Percentiles rank a stretch among this genome's conserved stretches.
phyloP scores from a whole-genome alignment of 495 filamentous ascomycete species.

The Podospora bellae-mahoneyi region DNA sequence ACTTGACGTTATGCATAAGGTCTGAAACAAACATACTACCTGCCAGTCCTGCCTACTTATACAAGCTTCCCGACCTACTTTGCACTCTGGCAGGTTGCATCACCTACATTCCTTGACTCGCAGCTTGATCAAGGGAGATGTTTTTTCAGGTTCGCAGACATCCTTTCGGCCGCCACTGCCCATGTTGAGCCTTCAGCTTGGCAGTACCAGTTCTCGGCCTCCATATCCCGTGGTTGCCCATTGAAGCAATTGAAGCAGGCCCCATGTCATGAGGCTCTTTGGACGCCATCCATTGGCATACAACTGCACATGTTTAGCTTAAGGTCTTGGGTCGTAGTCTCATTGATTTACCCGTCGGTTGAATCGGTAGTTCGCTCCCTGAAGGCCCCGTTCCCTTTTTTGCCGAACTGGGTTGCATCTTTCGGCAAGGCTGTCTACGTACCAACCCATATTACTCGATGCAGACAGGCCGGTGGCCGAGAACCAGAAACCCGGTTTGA shows the following conservation, averaged over 20 bases:
- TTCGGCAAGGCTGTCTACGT: background rate
- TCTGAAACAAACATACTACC: no score
- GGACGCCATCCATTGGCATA: background rate
- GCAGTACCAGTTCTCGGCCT: background rate
- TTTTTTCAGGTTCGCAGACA: background rate
- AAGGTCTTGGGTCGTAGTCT: background rate
- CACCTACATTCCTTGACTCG: no score
- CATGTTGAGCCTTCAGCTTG: background rate
- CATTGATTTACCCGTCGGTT: background rate
- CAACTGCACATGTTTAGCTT: background rate
- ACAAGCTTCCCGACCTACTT: no score
- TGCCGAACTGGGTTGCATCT: background rate
- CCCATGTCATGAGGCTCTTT: background rate
- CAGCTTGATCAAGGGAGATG: no score
- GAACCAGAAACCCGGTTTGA: no score
- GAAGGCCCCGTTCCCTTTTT: background rate
- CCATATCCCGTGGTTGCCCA: background rate
- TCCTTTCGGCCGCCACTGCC: background rate
- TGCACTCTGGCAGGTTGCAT: no score
- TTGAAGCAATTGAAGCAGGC: background rate
- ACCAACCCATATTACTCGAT: background rate
- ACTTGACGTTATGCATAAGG: no score
- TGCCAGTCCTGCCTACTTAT: no score
- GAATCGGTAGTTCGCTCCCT: background rate
- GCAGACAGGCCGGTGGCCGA: no score